phyloP scores from a whole-genome alignment of 805 yeast species.

The Saccharomyces eubayanus region DNA sequence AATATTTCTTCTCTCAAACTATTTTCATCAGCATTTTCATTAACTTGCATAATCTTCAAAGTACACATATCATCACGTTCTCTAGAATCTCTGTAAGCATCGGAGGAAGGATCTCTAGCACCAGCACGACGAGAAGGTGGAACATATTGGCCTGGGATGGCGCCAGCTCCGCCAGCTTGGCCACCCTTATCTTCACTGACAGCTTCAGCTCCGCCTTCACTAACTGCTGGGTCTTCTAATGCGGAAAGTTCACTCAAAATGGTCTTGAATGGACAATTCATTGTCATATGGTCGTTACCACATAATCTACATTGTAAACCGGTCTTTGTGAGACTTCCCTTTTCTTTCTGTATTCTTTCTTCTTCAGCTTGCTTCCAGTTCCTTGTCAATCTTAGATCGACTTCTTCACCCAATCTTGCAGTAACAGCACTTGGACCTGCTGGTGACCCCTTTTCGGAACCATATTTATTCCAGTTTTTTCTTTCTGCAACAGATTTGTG shows the following conservation, averaged over 20 bases:
- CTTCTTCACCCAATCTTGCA: slow-evolving; percentile 81
- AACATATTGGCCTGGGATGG: slow-evolving; percentile 40
- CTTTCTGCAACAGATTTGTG: slow-evolving; percentile 82
- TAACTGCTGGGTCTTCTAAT: slow-evolving; percentile 31
- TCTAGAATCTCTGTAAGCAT: slow-evolving; percentile 36
- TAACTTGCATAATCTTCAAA: slow-evolving; percentile 83
- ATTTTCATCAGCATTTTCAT: slow-evolving; percentile 75
- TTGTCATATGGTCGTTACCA: slow-evolving; percentile 88
- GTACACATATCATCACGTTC: slow-evolving; percentile 83
- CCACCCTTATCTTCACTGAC: slow-evolving; percentile 25
- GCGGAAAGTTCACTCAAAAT: slow-evolving; percentile 54
- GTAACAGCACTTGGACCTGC: slow-evolving; percentile 86
- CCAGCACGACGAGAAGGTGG: slow-evolving; percentile 49
- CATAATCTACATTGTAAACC: slow-evolving; percentile 76
- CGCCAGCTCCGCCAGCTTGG: slow-evolving; percentile 31
- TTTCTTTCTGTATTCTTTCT: slow-evolving; percentile 48
- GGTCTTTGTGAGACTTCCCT: slow-evolving; percentile 37
- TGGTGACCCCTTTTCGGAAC: slow-evolving; percentile 61
- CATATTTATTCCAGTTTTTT: slow-evolving; percentile 82
- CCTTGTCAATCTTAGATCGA: slow-evolving; percentile 63
- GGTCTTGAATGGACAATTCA: slow-evolving; percentile 93
- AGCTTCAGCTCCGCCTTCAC: slow-evolving; percentile 25
- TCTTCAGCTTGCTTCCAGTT: slow-evolving; percentile 72
- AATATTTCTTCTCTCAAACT: slow-evolving; percentile 66
- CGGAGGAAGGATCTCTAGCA: slow-evolving; percentile 35